Base-by-base conservation (phyloP, 331 rosid genomes). In the Phaseolus coccineus region DNA sequence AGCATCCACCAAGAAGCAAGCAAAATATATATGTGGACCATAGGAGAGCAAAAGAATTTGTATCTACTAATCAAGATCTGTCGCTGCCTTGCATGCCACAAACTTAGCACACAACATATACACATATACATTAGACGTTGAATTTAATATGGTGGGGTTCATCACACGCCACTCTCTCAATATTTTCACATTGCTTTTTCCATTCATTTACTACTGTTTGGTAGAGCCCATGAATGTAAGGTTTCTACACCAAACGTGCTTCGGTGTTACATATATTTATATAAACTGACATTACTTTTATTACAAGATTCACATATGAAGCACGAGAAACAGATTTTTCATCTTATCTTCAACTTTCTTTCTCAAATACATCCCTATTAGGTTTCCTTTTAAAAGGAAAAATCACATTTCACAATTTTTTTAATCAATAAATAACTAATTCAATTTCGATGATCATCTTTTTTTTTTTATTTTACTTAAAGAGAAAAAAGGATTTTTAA, bases 181-280 rank as follows among this genome's bases (percentile, higher is more conserved):
- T 47, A 46, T 64, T 63, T 48, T 77, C 77, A 74, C 62, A 71
- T 44, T 71, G 6, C 58, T 53, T 62, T 61, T 61, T 63, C 22
- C n/a, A 75, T 67, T 27, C 71, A 83, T 83, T 83, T 83, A 83
- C 83, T 83, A 48, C 31, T 13, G 86, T 83, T 83, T 83, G 86
- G 86, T 83, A 78, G 69, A 78, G 77, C 25, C 64, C 46, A 73
- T 83, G 80, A 83, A 83, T 83, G 83, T 73, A 39, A 46, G 46
- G 50, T 78, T 73, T 78, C 67, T 73, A n/a, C 70, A n/a, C 19
- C 27, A 53, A 65, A 83, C 74, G 40, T 37, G 67, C 31, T 66
- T 24, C 3, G 4, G 73, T 25, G 55, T 65, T 76, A 22, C 8
- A 13, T 50, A 56, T 62, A 48, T 76, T 76, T 33, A 63, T 64